These are phyloP conservation scores for Selaginella tamariscina DNA, from an alignment of 75 land plant species.

Conservation along the genomic window DNA sequence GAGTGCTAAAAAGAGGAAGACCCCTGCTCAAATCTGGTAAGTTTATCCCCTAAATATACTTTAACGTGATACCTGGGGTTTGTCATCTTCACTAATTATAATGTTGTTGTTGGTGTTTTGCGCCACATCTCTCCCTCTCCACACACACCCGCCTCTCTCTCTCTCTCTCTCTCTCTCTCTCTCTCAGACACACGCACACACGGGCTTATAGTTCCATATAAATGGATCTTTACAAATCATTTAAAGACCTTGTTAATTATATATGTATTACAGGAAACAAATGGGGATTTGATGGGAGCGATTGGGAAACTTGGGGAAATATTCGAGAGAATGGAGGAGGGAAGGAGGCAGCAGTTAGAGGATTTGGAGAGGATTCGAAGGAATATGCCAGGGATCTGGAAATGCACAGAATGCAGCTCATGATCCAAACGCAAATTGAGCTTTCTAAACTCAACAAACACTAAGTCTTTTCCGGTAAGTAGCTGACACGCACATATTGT, in stretches of 20 bases:
- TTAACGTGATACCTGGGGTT: no score
- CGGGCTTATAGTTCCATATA: no score
- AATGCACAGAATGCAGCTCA: constrained; percentile 1
- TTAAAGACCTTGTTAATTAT: no score
- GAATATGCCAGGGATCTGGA: constrained; percentile 10
- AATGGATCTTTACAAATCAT: no score
- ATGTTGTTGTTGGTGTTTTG: background rate
- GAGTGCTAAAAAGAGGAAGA: background rate
- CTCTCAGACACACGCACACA: no score
- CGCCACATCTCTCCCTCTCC: background rate
- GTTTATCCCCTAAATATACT: no score
- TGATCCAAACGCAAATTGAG: constrained; percentile 9
- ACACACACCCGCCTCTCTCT: no score
- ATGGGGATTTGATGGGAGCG: no score
- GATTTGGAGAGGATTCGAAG: constrained; percentile 10
- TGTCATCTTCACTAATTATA: background rate
- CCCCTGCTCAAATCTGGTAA: no score
- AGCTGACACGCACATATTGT: constrained; percentile 4
- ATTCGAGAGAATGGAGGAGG: background rate
- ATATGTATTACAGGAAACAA: no score
- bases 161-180: no score
- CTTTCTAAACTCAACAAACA: background rate
- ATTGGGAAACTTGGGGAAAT: constrained; percentile 3
- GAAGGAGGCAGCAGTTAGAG: background rate
- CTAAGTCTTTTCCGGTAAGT: background rate